Conservation (phyloP, 2,329 filamentous ascomycete genomes). For the Microcyclospora tardicrescens region DNA sequence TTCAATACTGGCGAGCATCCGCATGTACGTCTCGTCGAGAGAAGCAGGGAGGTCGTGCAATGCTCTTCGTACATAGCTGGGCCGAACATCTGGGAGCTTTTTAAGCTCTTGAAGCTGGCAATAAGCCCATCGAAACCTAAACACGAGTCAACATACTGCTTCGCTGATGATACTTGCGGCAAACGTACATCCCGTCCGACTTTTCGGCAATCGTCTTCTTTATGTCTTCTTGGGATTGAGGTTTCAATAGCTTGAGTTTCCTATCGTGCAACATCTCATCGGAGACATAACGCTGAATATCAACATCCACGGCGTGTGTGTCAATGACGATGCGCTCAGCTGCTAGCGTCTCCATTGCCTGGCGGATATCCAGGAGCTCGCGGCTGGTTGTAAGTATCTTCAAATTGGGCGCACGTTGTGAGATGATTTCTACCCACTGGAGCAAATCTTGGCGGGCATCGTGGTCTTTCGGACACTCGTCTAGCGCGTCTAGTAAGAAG, state of each 20-base stretch:
- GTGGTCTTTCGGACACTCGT: constrained; percentile 16
- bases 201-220: constrained; percentile 5
- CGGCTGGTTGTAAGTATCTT: constrained; percentile 11
- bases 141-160: not conserved
- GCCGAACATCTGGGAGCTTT: constrained; percentile 3
- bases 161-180: not conserved
- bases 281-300: constrained; percentile 8
- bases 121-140: constrained; percentile 15
- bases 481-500: constrained; percentile 23
- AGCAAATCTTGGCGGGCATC: constrained; percentile 6
- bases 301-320: constrained; percentile 3
- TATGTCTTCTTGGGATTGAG: constrained; percentile 6
- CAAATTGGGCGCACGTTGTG: constrained; percentile 4
- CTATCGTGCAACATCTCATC: constrained; percentile 3
- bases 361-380: constrained; percentile 6
- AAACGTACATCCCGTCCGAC: constrained; percentile 12
- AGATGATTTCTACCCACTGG: constrained; percentile 3
- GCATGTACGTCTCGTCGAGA: constrained; percentile 14
- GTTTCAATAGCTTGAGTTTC: not conserved
- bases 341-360: constrained; percentile 3
- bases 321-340: constrained; percentile 1
- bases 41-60: constrained; percentile 7
- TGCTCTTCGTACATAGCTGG: constrained; percentile 3
- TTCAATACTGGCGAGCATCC: constrained; percentile 9
- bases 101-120: constrained; percentile 13